Evolutionary conservation across 2,329 filamentous ascomycete species (phyloP).

Genomic region (Cercospora zeae-maydis): DNA sequence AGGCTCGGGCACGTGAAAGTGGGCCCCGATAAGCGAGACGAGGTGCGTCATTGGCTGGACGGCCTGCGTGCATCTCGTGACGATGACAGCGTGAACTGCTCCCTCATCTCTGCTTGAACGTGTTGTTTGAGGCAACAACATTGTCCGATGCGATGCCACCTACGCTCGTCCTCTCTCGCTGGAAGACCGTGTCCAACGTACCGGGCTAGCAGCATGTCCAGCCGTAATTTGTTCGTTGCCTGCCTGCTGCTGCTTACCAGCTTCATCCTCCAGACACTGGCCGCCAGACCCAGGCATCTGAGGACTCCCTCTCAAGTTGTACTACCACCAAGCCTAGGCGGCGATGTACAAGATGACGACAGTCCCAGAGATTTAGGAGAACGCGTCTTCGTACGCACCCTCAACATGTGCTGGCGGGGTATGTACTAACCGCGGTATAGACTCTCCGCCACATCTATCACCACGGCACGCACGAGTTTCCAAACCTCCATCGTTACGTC

Average conservation of each 20-base stretch:
- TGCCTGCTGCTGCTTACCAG: constrained; percentile 16
- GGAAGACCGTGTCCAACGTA: neutral
- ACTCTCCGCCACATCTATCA: constrained; percentile 87
- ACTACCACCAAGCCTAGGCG: constrained; percentile 8
- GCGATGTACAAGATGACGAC: neutral
- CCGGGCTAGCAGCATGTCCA: constrained; percentile 23
- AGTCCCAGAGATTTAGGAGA: constrained; percentile 4
- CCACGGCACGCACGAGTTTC: constrained; percentile 78
- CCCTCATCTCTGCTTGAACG: neutral
- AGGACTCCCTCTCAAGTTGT: constrained; percentile 7
- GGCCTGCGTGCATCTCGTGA: neutral
- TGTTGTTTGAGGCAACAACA: constrained; percentile 16
- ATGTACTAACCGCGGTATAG: constrained; percentile 31
- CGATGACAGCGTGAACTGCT: constrained; percentile 1
- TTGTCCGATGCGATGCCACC: constrained; percentile 13
- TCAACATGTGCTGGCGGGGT: neutral
- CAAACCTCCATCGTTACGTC: constrained; percentile 69
- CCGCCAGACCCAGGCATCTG: constrained; percentile 14
- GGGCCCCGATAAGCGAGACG: neutral
- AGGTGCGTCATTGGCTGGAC: neutral
- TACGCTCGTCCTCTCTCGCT: neutral
- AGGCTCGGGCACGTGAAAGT: neutral
- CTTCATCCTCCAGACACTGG: constrained; percentile 8
- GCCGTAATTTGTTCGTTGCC: constrained; percentile 24
- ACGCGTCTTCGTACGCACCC: constrained; percentile 10